Conservation (phyloP, 148 eudicot genomes). For the Rhododendron mucronatum region DNA sequence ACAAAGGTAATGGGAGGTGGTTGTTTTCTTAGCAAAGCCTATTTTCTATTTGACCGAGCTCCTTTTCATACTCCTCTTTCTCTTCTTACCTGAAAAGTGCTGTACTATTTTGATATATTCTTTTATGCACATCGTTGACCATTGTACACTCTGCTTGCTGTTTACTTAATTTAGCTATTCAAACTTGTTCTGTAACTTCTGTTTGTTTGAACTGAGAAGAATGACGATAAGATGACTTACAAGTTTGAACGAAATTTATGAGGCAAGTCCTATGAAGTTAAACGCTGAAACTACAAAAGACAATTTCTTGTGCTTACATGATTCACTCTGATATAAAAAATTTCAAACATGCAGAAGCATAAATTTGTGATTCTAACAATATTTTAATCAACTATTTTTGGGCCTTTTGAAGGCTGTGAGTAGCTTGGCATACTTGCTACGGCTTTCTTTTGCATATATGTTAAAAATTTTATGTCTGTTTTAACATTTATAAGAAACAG, state of each 20-base stretch:
- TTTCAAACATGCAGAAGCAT: background rate
- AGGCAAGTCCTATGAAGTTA: background rate
- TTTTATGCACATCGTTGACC: background rate
- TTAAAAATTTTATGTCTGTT: background rate
- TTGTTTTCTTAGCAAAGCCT: background rate
- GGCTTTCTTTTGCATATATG: background rate
- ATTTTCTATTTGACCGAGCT: background rate
- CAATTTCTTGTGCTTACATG: background rate
- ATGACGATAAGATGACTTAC: background rate
- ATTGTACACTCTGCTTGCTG: background rate
- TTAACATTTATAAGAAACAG: constrained; percentile 54
- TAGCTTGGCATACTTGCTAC: background rate
- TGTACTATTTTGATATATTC: background rate
- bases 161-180: background rate
- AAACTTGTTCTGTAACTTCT: background rate
- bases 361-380: background rate
- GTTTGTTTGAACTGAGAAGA: background rate
- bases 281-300: background rate
- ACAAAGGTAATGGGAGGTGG: background rate
- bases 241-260: background rate
- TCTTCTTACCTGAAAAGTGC: background rate
- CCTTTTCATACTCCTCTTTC: background rate
- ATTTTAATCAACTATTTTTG: background rate
- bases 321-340: background rate
- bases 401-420: background rate